Evolutionary conservation across 2,329 filamentous ascomycete genomes (phyloP), one percentile per base, ranked within the genome.

Genomic region (Eutypella sp.): DNA sequence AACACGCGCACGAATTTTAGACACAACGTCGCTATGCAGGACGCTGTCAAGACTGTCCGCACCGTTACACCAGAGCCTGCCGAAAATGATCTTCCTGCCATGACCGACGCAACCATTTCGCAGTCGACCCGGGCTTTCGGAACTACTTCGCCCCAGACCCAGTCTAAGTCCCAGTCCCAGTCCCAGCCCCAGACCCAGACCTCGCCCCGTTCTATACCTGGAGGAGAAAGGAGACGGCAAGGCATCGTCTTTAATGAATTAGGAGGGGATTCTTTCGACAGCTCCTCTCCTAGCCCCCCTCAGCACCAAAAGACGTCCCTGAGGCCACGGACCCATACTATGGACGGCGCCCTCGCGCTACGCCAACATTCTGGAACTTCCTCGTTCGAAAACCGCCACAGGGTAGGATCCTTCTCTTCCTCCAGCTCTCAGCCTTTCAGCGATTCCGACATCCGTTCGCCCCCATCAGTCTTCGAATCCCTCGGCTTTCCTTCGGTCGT

Each of bases 351-450:
- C 31, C 46, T 63, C 24, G 55, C 58, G 29, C 69, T 76, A 60
- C 71, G 78, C 34, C 73, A 76, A 40, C 48, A 60, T 42, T 62
- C 61, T 16, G 59, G 67, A 11, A 58, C 67, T 29, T 60, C 67
- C n/a, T 54, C 63, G 4, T 47, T 61, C 29, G 77, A 81, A 47
- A 74, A 69, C 54, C 77, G 85, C 42, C 79, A 83, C 56, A 76
- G 85, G 42, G 79, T 89, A 37, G 83, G 85, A 41, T 89, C 85
- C 23, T 79, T 89, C 55, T 83, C 85, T 55, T 84, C 83, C 29
- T 74, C 81, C 7, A 68, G 73, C 4, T 77, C 81, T 4, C 71
- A 78, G 40, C 70, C 73, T 41, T 72, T 75, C 41, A 66, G 73
- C 47, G 75, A 78, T 43, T 52, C 61, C 40, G 64, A 70, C 34